Evolutionary conservation across 2,329 filamentous ascomycete species (phyloP).

Genomic region (Colletotrichum coccodes): DNA sequence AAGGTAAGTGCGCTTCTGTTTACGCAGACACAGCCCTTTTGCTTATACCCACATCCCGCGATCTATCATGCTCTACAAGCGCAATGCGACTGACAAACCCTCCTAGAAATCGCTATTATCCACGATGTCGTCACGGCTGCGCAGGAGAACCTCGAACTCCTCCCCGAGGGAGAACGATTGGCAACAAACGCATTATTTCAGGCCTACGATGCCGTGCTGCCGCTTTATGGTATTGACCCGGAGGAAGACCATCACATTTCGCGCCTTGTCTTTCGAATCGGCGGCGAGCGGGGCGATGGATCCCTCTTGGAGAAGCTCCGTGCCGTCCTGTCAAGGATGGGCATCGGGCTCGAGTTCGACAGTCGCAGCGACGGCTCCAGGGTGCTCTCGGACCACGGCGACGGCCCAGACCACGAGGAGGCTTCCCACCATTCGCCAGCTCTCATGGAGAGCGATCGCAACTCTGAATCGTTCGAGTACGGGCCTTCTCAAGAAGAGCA

Average conservation of each 20-base stretch:
- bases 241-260: constrained; percentile 81
- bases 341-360: constrained; percentile 75
- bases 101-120: constrained; percentile 79
- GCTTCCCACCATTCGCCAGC: not conserved
- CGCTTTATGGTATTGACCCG: constrained; percentile 74
- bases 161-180: constrained; percentile 70
- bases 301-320: constrained; percentile 77
- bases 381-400: constrained; percentile 6
- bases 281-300: constrained; percentile 67
- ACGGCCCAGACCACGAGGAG: not conserved
- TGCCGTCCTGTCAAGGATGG: constrained; percentile 73
- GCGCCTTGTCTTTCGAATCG: constrained; percentile 82
- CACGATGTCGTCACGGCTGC: constrained; percentile 81
- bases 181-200: constrained; percentile 83
- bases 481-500: not conserved
- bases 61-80: not conserved
- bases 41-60: not conserved
- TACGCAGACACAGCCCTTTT: not conserved
- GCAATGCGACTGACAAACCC: constrained; percentile 1
- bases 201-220: constrained; percentile 83
- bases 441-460: not conserved
- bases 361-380: constrained; percentile 30
- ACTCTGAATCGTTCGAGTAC: not conserved
- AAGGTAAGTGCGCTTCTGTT: constrained; percentile 55
- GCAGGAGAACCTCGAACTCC: constrained; percentile 68